phyloP scores from a whole-genome alignment of 2,329 filamentous ascomycete species.

The Dryadomyces quercus-mongolicae region DNA sequence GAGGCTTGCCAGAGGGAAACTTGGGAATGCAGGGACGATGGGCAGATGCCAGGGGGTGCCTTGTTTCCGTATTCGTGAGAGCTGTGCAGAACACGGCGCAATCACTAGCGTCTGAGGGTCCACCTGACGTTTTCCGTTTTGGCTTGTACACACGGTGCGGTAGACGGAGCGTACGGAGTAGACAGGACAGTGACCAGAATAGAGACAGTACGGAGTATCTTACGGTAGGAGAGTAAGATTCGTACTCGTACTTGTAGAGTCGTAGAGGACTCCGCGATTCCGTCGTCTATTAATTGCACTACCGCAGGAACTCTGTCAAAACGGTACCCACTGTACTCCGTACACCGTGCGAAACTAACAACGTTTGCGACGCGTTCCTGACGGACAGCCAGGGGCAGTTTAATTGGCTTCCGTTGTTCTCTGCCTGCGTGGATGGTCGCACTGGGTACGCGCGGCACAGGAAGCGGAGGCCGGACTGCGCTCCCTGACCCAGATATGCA shows the following conservation, averaged over 20 bases:
- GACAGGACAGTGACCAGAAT: too few relatives aligned
- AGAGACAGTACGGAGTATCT: too few relatives aligned
- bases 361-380: neutral
- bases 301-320: too few relatives aligned
- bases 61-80: neutral
- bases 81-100: neutral
- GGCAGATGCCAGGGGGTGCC: neutral
- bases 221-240: too few relatives aligned
- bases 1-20: neutral
- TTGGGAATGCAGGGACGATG: neutral
- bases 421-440: neutral
- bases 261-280: too few relatives aligned
- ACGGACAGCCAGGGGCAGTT: neutral
- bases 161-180: too few relatives aligned
- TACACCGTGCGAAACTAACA: neutral
- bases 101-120: too few relatives aligned
- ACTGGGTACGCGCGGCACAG: neutral
- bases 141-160: too few relatives aligned
- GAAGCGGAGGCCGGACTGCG: neutral
- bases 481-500: neutral
- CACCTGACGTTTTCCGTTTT: too few relatives aligned
- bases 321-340: too few relatives aligned
- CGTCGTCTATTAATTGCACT: too few relatives aligned
- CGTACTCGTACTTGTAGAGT: too few relatives aligned
- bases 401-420: constrained; percentile 1